Evolutionary conservation across 768 basidiomycete genomes (phyloP).

Genomic region (Tulasnella sp.): DNA sequence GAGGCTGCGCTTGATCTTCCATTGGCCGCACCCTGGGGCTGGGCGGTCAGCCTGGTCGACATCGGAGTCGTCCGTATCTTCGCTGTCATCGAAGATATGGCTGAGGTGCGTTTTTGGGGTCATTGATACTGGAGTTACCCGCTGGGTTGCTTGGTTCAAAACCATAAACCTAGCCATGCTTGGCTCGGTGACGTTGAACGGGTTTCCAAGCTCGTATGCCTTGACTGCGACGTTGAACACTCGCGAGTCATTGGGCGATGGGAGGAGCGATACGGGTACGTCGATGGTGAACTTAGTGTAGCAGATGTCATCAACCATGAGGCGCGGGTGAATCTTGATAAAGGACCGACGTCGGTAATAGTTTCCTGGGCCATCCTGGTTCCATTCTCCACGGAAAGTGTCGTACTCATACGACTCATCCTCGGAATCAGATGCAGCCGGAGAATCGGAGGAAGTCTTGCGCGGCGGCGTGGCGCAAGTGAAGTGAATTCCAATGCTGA

Average conservation of each 20-base stretch:
- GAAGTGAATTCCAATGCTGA: conserved; percentile 23
- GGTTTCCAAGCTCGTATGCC: conserved; percentile 23
- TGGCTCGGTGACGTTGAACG: conserved; percentile 22
- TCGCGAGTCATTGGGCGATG: neutral
- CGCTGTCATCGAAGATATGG: neutral
- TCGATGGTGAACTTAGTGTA: conserved; percentile 26
- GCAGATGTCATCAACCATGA: conserved; percentile 21
- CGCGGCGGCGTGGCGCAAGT: neutral
- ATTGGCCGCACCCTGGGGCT: neutral
- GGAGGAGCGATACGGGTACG: conserved; percentile 7
- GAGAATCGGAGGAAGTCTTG: neutral
- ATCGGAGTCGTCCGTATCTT: neutral
- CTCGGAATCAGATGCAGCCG: neutral
- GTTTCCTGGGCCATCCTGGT: conserved; percentile 29
- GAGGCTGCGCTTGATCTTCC: neutral
- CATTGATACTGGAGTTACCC: neutral
- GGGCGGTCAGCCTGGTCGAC: neutral
- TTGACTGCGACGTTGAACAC: conserved; percentile 26
- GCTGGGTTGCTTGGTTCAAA: conserved; percentile 10
- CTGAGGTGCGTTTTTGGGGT: neutral
- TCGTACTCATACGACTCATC: neutral
- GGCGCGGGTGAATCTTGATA: conserved; percentile 22
- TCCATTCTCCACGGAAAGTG: conserved; percentile 20
- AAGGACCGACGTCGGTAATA: conserved; percentile 21
- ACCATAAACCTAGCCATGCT: conserved; percentile 24